Base-by-base conservation (phyloP, 352 stramenopile species). In the Phytophthora idaei region DNA sequence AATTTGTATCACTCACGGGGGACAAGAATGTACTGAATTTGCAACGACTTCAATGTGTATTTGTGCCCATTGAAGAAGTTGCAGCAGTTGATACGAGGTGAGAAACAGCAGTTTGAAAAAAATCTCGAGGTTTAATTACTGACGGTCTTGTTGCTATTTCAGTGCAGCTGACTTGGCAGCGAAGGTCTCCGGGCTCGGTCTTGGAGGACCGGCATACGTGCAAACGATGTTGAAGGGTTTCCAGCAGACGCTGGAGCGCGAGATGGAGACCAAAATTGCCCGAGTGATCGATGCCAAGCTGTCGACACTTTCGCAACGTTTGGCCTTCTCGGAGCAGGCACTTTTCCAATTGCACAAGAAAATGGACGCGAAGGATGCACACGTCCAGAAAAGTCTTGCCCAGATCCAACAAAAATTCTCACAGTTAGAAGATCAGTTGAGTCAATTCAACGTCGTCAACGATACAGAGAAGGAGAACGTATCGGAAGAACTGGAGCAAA, bases 251-350 rank as follows among this genome's bases (percentile, higher is more conserved):
- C 57, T 93, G 47, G 75, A 92, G 71, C 71, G 64, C 2, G 73
- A 93, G 29, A 77, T 93, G 55, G 83, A 93, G 62, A 72, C 65
- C 25, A 93, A 91, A 51, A 89, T 93, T 69, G 61, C 69, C 10
- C 73, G 48, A 0, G 80, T 72, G 1, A 62, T 95, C 3, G 80
- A 95, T 51, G 77, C 74, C 3, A 92, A 92, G 47, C 54, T 93
- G 6, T 57, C 76, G 1, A 60, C 63, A 15, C 53, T 95, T 12
- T 80, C 78, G 3, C 75, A 90, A 54, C 74, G 85, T 5, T 62
- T 95, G 5, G 57, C 74, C 25, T 80, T 84, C 45, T 87, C 87
- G 11, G 87, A 95, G 65, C 83, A 89, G 37, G 74, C 76, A 32
- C 72, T 92, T 4, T 70, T 87, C 15, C 77, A 87, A 25, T 67